Evolutionary conservation across 768 basidiomycete species (phyloP).

Genomic region (Melanogaster broomeanus): DNA sequence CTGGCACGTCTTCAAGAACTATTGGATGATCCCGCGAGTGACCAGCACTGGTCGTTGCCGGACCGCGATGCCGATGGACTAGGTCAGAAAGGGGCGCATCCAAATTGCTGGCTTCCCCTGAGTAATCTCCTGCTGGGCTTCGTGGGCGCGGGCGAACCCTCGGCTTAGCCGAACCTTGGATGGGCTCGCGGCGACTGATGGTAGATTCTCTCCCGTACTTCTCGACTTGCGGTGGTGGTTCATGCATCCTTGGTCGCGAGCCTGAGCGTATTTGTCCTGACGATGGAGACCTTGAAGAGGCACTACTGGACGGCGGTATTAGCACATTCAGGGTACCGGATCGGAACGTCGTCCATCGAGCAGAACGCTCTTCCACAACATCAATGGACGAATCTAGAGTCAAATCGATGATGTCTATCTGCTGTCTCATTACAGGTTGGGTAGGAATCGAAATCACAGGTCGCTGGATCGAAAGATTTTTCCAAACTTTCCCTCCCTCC

Average conservation of each 20-base stretch:
- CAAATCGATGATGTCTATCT: slow-evolving; percentile 8
- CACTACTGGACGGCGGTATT: slow-evolving; percentile 1
- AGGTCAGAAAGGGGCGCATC: background rate
- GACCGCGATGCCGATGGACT: background rate
- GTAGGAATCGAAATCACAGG: background rate
- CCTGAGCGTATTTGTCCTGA: background rate
- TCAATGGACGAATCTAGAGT: slow-evolving; percentile 2
- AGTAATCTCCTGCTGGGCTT: background rate
- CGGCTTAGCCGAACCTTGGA: background rate
- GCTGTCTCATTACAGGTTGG: background rate
- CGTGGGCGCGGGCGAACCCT: background rate
- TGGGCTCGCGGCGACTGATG: background rate
- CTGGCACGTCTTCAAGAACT: background rate
- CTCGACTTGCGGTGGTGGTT: background rate
- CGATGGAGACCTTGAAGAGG: background rate
- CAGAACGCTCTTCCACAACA: background rate
- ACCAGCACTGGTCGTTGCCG: background rate
- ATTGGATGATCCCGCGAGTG: background rate
- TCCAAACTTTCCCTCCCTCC: background rate
- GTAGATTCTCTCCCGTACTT: background rate
- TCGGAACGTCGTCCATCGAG: slow-evolving; percentile 25
- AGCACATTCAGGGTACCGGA: slow-evolving; percentile 24
- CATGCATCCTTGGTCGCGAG: background rate
- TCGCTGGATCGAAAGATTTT: background rate
- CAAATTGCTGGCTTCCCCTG: background rate